Evolutionary conservation across 2,329 filamentous ascomycete species (phyloP), one percentile per base, ranked within the genome.

Genomic region (Westerdykella sp.): DNA sequence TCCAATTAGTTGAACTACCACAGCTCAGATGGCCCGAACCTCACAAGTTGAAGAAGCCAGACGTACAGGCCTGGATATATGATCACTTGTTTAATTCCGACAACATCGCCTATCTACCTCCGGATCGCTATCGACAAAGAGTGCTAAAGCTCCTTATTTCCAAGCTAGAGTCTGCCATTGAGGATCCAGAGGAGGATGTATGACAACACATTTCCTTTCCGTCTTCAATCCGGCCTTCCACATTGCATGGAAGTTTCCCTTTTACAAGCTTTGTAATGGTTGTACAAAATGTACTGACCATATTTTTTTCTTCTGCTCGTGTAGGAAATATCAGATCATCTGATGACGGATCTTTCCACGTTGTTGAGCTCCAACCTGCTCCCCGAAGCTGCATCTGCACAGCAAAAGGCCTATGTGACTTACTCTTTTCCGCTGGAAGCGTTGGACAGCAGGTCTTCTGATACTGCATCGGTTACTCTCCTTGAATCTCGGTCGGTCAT

Each of bases 161-260:
- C 6, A 78, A 73, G 44, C 81, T 95, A 41, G 87, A 95, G 65
- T 70, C 74, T 23, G 79, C 84, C 28, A 87, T 95, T 38, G 74
- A 79, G 44, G 81, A 95, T 64, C 90, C 88, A 67, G 86, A 95
- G 55, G 76, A 87, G 74, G 81, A 95, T 83, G 90, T 95, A 84
- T 73, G 85, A 73, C 41, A 46, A 54, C 48, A 61, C 65, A 16
- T 23, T 42, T 62, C 49, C 16, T 15, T 14, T 38, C n/a, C 18
- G 36, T 13, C 13, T 10, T 3, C 3, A 7, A 6, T 15, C n/a
- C 16, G 22, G 22, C n/a, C 28, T 28, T 40, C 22, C 22, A 12
- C 22, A 7, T 13, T 15, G n/a, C 32, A 35, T 18, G 32, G 7
- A 11, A 35, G 7, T 28, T 28, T 21, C 4, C 18, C 6, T 6